A percentile compares a stretch with the other conserved stretches of the same genome.
phyloP scores from a whole-genome alignment of 352 stramenopile genomes.

The Globisporangium apiculatum region DNA sequence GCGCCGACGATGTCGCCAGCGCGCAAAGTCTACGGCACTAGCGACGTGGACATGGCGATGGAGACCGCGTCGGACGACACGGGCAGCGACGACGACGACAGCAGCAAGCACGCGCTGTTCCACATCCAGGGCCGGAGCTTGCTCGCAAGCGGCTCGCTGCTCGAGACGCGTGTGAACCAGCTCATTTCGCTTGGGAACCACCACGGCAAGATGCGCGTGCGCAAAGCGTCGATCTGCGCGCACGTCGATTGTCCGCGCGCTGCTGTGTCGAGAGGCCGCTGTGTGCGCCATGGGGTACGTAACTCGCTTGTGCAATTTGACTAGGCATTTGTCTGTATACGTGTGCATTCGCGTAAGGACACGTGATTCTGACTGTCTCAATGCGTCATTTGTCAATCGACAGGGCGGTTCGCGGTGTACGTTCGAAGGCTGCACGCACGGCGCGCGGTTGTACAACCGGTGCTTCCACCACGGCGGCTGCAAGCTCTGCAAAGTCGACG shows the following conservation, averaged over 20 bases:
- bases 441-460: constrained; percentile 50
- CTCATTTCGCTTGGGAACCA: constrained; percentile 48
- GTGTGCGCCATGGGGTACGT: constrained; percentile 38
- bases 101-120: constrained; percentile 25
- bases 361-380: neutral
- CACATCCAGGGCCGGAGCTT: constrained; percentile 45
- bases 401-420: constrained; percentile 46
- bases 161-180: constrained; percentile 52
- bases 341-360: no score
- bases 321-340: neutral
- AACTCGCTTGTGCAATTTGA: neutral
- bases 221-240: constrained; percentile 54
- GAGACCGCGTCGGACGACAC: constrained; percentile 19
- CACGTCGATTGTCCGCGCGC: constrained; percentile 42
- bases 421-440: constrained; percentile 50
- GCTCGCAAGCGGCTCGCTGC: constrained; percentile 36
- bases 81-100: constrained; percentile 27
- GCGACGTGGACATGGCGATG: constrained; percentile 19
- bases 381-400: neutral
- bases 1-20: constrained; percentile 31
- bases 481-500: constrained; percentile 53
- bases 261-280: constrained; percentile 44
- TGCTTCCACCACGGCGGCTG: constrained; percentile 64
- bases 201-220: constrained; percentile 63
- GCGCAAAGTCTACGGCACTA: constrained; percentile 23